Conservation (phyloP, 176 grass and related monocot genomes). For the Elaeis guineensis region DNA sequence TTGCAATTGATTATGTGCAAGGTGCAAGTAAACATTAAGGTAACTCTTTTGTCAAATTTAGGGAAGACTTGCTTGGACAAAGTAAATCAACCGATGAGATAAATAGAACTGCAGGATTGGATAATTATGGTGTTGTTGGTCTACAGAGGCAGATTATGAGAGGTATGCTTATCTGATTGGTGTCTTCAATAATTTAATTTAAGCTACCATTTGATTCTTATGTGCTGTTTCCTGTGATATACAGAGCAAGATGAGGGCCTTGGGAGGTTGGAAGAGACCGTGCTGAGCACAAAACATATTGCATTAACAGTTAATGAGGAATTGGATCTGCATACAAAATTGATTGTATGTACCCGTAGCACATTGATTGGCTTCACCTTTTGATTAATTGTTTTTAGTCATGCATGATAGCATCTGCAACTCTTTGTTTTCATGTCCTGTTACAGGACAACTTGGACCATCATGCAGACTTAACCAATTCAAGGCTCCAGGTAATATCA, state of each 20-base stretch:
- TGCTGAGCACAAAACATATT: constrained; percentile 67
- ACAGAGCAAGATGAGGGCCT: constrained; percentile 64
- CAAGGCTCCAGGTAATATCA: constrained; percentile 34
- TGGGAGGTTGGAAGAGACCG: constrained; percentile 40
- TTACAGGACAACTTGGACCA: constrained; percentile 63
- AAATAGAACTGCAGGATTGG: constrained; percentile 31
- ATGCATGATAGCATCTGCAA: too few relatives aligned
- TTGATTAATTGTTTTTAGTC: too few relatives aligned
- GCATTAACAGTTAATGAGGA: constrained; percentile 71
- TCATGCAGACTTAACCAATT: constrained; percentile 38
- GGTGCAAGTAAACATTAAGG: not conserved
- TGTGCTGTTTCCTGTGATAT: constrained; percentile 3
- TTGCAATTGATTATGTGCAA: not conserved
- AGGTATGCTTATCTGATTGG: constrained; percentile 25
- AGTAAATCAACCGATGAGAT: constrained; percentile 38
- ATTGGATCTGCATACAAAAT: constrained; percentile 53
- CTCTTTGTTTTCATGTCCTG: not conserved
- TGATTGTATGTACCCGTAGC: constrained; percentile 43
- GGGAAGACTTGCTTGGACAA: constrained; percentile 34
- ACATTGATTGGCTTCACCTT: not conserved
- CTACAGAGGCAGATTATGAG: constrained; percentile 61
- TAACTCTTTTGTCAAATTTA: constrained; percentile 6
- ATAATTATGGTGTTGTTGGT: constrained; percentile 39
- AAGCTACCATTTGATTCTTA: not conserved
- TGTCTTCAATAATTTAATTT: not conserved